Base-by-base conservation (phyloP, 164 flowering plant species). In the Hamamelis virginiana region DNA sequence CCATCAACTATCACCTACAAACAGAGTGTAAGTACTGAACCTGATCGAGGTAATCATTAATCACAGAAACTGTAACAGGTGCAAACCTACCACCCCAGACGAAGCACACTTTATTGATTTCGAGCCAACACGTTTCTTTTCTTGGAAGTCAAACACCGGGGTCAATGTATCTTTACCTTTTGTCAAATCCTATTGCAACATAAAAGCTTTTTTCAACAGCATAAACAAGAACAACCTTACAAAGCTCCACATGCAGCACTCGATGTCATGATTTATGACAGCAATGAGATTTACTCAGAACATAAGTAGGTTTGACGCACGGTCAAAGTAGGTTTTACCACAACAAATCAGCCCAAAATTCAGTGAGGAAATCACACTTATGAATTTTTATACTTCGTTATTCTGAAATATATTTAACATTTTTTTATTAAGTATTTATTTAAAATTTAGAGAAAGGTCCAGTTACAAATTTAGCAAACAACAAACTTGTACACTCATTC, bases 1-100 rank as follows among this genome's bases (percentile, higher is more conserved):
- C 99, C 99, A 85, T 96, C 99, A 75, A 96, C 92, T 69, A 96
- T 88, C 41, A 96, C 98, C 99, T 95, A 74, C 38, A 69, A 75
- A 50, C 10, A 72, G 63, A 38, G 63, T 21, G 26, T 9, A 59
- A 63, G 16, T 67, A 60, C 57, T 45, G 15, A 59, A 47, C 22
- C 27, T 25, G 14, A 67, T 12, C 45, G 13, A 18, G 44, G 15
- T 16, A 5, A 45, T 19, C 1, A 27, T 25, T 13, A 55, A 68
- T 9, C 21, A 62, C 13, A 69, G 8, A 50, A 64, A n/a, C 63
- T 57, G 26, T 8, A 47, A 18, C 15, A 64, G 11, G 46, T 18
- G 15, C 62, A 65, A 43, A 48, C 86, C 72, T 78, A 95, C 99
- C 91, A 96, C 95, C 56, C 92, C 97, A 67, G 87, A 82, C 61